Base-by-base conservation (phyloP, 1,284 basidiomycete genomes). In the Puccinia coronata region DNA sequence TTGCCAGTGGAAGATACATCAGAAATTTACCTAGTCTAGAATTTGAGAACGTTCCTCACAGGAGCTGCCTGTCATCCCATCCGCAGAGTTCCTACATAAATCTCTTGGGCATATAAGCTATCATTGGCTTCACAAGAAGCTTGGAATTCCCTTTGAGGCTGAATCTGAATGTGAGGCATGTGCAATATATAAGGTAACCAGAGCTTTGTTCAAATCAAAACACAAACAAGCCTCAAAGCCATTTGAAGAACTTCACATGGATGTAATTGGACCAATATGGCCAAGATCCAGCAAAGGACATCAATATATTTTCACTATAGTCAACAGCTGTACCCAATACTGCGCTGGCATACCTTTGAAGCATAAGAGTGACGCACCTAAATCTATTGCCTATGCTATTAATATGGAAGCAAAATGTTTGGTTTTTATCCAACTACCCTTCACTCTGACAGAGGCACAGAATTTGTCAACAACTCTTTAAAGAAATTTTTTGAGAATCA, bases 391-490 rank as follows among this genome's bases (percentile, higher is more conserved):
- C 23, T 18, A 28, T 18, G 23, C 41, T 1, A 1, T 71, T 20
- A 28, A 71, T 31, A 23, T 71, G 23, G 69, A 71, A 71, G 69
- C 69, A 2, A 51, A 28, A 34, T 0, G 41, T 28, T 71, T 2
- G 69, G 69, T 28, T 51, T 31, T 49, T 51, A 49, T 34, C 69
- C 69, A 8, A 28, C 69, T 11, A 20, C 31, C 16, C 1, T 53
- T 34, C 47, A 71, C 14, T 65, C 74, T 2, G 47, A 76, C 28
- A 4, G 43, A 28, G 59, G 74, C 2, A 43, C 53, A 4, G 41
- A 76, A 76, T 76, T 76, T 31, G 9, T 76, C 4, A 76, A 76
- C 57, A 23, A 2, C 18, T 23, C 0, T 28, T 11, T 61, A 1
- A 2, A 1, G 1, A 47, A 65, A 5, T 59, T 28, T n/a, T 61